phyloP scores from a whole-genome alignment of 306 rosid genomes.

The Casuarina equisetifolia region DNA sequence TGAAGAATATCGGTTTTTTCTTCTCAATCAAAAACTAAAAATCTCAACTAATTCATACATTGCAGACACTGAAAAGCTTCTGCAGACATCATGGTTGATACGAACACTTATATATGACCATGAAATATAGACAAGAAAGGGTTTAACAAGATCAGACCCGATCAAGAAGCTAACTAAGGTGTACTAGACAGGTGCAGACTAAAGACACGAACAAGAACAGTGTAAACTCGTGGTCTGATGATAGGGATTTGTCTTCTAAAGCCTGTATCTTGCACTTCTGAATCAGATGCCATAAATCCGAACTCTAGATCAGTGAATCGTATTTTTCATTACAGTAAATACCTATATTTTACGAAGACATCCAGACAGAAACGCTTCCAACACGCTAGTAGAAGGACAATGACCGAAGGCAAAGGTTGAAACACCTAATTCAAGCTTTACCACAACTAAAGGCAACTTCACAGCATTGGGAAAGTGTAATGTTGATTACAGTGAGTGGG shows the following conservation, averaged over 20 bases:
- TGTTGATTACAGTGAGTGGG: background rate
- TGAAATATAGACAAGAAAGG: background rate
- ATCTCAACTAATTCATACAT: background rate
- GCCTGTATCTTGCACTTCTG: background rate
- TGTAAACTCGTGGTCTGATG: background rate
- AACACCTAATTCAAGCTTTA: too few species aligned
- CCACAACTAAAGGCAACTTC: too few species aligned
- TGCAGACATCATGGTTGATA: background rate
- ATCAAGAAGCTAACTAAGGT: background rate
- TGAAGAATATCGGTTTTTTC: background rate
- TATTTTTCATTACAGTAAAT: background rate
- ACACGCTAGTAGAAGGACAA: background rate
- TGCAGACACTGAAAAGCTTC: background rate
- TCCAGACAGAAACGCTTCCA: background rate
- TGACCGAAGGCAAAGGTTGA: too few species aligned
- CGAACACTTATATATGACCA: background rate
- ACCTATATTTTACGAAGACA: background rate
- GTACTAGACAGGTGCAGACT: background rate
- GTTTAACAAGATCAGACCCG: background rate
- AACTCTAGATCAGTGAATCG: background rate
- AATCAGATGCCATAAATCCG: background rate
- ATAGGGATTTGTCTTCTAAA: background rate
- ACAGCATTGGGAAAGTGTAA: too few species aligned
- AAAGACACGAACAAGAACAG: background rate
- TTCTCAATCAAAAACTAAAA: background rate